phyloP scores from a whole-genome alignment of 768 basidiomycete genomes.

The Rhodotorula graminis region DNA sequence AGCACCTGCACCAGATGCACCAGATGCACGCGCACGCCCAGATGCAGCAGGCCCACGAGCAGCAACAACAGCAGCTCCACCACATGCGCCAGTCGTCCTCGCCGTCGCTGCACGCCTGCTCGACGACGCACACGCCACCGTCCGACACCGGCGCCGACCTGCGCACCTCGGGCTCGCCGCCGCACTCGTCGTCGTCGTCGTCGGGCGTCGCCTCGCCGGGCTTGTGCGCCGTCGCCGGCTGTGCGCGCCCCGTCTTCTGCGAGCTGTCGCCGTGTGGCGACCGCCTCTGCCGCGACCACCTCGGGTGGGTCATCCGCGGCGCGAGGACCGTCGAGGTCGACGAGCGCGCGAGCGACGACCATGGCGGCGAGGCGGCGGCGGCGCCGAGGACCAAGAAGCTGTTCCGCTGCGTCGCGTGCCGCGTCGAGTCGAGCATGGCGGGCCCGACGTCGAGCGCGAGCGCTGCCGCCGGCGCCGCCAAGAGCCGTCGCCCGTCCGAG shows the following conservation, averaged over 20 bases:
- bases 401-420: conserved; percentile 9
- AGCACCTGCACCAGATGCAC: background rate
- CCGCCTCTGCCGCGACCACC: conserved; percentile 25
- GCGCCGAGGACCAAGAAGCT: background rate
- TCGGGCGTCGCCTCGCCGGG: background rate
- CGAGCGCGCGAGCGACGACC: background rate
- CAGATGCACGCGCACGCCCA: too few relatives aligned
- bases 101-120: background rate
- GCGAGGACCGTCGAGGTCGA: background rate
- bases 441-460: background rate
- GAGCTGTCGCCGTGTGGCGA: conserved; percentile 21
- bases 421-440: background rate
- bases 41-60: background rate
- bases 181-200: too few relatives aligned
- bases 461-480: background rate
- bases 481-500: background rate
- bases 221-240: background rate
- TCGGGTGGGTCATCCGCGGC: background rate
- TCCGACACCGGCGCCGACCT: background rate
- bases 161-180: too few relatives aligned
- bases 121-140: too few relatives aligned
- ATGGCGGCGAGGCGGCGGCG: background rate
- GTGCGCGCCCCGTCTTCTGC: background rate
- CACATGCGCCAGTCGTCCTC: background rate
- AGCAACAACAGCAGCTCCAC: too few relatives aligned